These are phyloP conservation scores for Hawksworthiomyces lignivorus DNA, from an alignment of 2,329 filamentous ascomycete species.

Conservation along the genomic window DNA sequence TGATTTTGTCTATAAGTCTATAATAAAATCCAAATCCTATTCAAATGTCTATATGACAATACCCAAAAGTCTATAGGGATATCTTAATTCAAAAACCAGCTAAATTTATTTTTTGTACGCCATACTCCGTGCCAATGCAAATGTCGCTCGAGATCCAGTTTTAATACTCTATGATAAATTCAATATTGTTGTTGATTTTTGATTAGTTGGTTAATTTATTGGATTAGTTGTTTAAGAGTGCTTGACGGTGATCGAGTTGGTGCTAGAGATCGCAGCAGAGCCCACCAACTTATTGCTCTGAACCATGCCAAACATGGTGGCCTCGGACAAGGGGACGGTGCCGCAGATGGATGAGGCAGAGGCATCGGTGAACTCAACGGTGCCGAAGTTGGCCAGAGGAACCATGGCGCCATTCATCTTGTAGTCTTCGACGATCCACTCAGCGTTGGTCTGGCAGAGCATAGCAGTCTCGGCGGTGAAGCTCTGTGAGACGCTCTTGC, in stretches of 20 bases:
- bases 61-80: no score
- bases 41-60: no score
- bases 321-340: constrained; percentile 26
- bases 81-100: no score
- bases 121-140: no score
- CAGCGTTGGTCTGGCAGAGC: constrained; percentile 22
- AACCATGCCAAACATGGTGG: constrained; percentile 32
- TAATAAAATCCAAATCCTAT: no score
- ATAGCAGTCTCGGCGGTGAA: constrained; percentile 25
- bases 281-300: constrained; percentile 14
- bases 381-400: constrained; percentile 20
- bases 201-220: no score
- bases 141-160: no score
- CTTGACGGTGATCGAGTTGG: constrained; percentile 15
- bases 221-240: no score
- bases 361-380: constrained; percentile 33
- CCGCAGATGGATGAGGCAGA: constrained; percentile 23
- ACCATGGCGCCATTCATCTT: constrained; percentile 17
- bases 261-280: constrained; percentile 17
- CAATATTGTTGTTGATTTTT: no score
- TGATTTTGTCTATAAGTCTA: no score
- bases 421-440: constrained; percentile 26
- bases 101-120: no score
- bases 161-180: no score
- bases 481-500: constrained; percentile 39